Evolutionary conservation across 805 yeast species (phyloP).

Genomic region (Kodamaea lidongshanica): DNA sequence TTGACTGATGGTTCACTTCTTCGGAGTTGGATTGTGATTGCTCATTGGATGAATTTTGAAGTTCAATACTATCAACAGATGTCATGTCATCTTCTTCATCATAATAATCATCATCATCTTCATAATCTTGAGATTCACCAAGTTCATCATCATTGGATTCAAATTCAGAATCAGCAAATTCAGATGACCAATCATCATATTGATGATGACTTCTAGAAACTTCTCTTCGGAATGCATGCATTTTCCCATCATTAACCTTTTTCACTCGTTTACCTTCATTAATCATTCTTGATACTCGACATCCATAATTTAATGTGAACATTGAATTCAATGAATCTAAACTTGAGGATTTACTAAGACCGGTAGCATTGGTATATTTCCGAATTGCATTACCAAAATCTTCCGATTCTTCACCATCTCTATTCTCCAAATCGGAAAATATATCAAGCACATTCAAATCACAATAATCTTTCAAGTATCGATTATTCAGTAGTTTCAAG

Average conservation of each 20-base stretch:
- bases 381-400: constrained; percentile 7
- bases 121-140: constrained; percentile 28
- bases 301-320: constrained; percentile 33
- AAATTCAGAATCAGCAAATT: constrained; percentile 29
- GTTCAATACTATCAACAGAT: constrained; percentile 1
- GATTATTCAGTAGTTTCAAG: constrained; percentile 46
- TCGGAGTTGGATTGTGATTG: constrained; percentile 1
- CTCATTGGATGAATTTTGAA: not conserved
- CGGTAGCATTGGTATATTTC: constrained; percentile 4
- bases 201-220: constrained; percentile 4
- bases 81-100: constrained; percentile 10
- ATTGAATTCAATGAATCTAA: constrained; percentile 37
- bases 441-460: constrained; percentile 41
- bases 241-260: not conserved
- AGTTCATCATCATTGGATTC: constrained; percentile 26
- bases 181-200: constrained; percentile 13
- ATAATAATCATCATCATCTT: constrained; percentile 14
- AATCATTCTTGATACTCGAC: constrained; percentile 38
- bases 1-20: constrained; percentile 1
- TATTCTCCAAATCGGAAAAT: constrained; percentile 23
- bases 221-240: constrained; percentile 1
- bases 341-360: constrained; percentile 26
- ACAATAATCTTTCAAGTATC: constrained; percentile 35
- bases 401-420: constrained; percentile 7
- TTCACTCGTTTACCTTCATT: constrained; percentile 13